Conservation (phyloP, 306 rosid species). For the Cucurbita ficifolia region DNA sequence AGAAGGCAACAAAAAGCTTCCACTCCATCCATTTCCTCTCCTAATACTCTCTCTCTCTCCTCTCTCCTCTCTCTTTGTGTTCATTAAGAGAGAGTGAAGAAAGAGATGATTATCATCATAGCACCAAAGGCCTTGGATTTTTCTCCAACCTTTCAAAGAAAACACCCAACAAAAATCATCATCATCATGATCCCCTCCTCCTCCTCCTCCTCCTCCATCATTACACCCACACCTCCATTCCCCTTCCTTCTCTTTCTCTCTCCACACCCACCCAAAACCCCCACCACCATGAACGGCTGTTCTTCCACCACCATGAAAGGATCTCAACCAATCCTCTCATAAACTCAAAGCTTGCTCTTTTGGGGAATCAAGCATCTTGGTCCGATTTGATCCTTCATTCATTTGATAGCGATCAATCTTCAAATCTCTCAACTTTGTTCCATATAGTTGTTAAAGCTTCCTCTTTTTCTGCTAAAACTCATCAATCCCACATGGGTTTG, state of each 20-base stretch:
- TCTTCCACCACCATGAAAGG: neutral
- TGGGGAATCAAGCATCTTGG: constrained; percentile 95
- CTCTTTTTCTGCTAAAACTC: neutral
- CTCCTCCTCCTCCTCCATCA: constrained; percentile 39
- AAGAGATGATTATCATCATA: constrained; percentile 4
- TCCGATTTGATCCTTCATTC: constrained; percentile 47
- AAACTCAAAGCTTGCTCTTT: constrained; percentile 24
- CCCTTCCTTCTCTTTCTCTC: constrained; percentile 12
- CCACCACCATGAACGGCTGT: neutral
- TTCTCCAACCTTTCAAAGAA: constrained; percentile 44
- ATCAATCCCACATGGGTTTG: neutral
- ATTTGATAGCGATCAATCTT: constrained; percentile 24
- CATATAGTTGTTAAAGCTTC: neutral
- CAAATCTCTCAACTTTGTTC: neutral
- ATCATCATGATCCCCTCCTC: constrained; percentile 24
- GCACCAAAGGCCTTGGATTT: constrained; percentile 57
- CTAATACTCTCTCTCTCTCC: constrained; percentile 14
- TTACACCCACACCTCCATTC: constrained; percentile 42
- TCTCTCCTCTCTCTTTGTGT: neutral
- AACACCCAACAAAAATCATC: constrained; percentile 59
- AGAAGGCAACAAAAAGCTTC: constrained; percentile 7
- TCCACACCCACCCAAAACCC: constrained; percentile 1
- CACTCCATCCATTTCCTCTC: neutral
- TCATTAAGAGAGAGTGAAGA: constrained; percentile 4
- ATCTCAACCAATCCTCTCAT: constrained; percentile 14